phyloP scores from a whole-genome alignment of 148 eudicot genomes.

The Amaranthus cruentus region DNA sequence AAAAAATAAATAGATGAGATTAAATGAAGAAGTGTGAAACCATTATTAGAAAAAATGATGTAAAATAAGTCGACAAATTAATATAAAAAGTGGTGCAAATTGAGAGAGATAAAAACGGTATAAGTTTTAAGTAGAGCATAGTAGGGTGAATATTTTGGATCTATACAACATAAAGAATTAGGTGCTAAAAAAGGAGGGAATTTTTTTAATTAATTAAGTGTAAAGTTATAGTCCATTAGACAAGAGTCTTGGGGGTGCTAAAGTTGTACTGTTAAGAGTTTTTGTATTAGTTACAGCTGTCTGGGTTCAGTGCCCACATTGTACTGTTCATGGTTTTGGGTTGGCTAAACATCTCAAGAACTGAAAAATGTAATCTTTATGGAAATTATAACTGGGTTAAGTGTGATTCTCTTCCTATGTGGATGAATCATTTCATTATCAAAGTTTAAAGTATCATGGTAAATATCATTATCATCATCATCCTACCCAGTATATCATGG shows the following conservation, averaged over 20 bases:
- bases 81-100: slow-evolving; percentile 16
- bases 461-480: too few species aligned
- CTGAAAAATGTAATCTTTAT: slow-evolving; percentile 8
- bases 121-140: slow-evolving; percentile 13
- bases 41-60: too few species aligned
- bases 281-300: slow-evolving; percentile 23
- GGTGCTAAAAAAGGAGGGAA: slow-evolving; percentile 28
- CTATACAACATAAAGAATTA: slow-evolving; percentile 39
- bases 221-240: slow-evolving; percentile 23
- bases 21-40: too few species aligned
- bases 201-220: slow-evolving; percentile 11
- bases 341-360: slow-evolving; percentile 22
- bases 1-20: too few species aligned
- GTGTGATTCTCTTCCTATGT: not conserved
- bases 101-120: not conserved
- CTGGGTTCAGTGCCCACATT: slow-evolving; percentile 24
- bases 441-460: too few species aligned
- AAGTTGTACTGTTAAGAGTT: slow-evolving; percentile 12
- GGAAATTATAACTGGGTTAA: not conserved
- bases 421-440: not conserved
- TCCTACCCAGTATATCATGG: too few species aligned
- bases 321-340: slow-evolving; percentile 10
- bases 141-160: slow-evolving; percentile 39
- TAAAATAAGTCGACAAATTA: too few species aligned
- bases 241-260: slow-evolving; percentile 43